These are phyloP conservation scores for Tephrocybe sp. DNA, from an alignment of 768 basidiomycete genomes.

Conservation along the genomic window DNA sequence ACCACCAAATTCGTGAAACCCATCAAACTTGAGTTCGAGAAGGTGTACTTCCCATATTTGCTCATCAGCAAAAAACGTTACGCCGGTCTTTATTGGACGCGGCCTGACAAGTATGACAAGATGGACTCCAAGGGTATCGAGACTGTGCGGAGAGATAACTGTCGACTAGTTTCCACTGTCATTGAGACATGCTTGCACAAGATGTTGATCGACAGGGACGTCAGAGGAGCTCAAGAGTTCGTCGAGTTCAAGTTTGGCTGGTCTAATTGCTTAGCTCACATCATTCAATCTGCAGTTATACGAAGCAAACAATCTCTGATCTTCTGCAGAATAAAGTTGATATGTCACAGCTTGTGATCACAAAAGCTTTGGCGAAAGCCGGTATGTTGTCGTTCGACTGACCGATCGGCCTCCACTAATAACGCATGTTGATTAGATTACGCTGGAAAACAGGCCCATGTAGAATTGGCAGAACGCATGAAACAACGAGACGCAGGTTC, in stretches of 20 bases:
- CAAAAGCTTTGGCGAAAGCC: constrained; percentile 91
- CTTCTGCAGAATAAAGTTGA: constrained; percentile 95
- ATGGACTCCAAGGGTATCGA: constrained; percentile 99
- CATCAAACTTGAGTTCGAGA: constrained; percentile 99
- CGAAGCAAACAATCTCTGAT: constrained; percentile 91
- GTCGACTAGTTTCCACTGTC: constrained; percentile 95
- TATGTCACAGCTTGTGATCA: constrained; percentile 99
- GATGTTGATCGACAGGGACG: constrained; percentile 94
- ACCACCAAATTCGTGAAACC: constrained; percentile 90
- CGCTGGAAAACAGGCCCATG: constrained; percentile 93
- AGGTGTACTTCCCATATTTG: constrained; percentile 97
- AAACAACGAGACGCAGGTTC: constrained; percentile 95
- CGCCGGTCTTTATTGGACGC: constrained; percentile 98
- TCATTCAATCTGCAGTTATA: constrained; percentile 57
- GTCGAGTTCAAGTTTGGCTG: not conserved
- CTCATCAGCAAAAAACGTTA: constrained; percentile 99
- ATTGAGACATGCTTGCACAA: constrained; percentile 98
- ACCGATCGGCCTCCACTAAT: not conserved
- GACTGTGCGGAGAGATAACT: constrained; percentile 98
- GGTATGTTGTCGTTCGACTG: constrained; percentile 39
- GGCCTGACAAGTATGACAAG: constrained; percentile 93
- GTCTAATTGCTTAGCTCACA: constrained; percentile 1
- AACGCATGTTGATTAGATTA: constrained; percentile 59
- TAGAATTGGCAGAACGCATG: constrained; percentile 95
- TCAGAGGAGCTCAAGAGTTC: constrained; percentile 90